Evolutionary conservation across 2,329 filamentous ascomycete species (phyloP), one percentile per base, ranked within the genome.

Genomic region (Emericellopsis atlantica): DNA sequence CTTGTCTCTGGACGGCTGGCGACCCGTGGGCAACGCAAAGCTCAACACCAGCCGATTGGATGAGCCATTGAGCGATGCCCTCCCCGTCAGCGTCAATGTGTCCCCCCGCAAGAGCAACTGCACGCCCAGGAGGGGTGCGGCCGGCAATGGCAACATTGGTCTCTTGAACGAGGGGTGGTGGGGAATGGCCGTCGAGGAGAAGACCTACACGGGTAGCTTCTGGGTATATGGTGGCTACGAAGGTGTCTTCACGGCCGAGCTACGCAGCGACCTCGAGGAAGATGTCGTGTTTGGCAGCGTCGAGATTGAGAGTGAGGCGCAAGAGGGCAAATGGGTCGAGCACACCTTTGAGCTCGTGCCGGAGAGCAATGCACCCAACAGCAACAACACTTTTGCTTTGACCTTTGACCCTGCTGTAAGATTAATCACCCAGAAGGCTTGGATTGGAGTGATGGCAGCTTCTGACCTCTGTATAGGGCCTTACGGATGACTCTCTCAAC

Each of bases 311-410:
- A 72, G 64, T 4, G 52, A 55, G 40, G 53, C 62, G 4, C 54
- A 52, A 1, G 50, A 61, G 3, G 51, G 59, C 18, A 57, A 69
- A 24, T 74, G 74, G 61, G 66, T 67, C 33, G 68, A 76, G 53
- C 65, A 77, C 42, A 60, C 64, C 40, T 70, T 64, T 38, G 56
- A 57, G 49, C 58, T 72, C 4, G 55, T 55, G 16, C 69, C 65
- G 4, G 52, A 45, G 29, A 60, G 52, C 53, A 63, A 67, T 49
- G 74, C 66, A 31, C 65, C 71, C 31, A 73, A 58, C 48, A 65
- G 57, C 44, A 76, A 77, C 48, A 78, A 78, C 49, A 71, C 67
- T 0, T 74, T 78, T 45, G 59, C 62, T 0, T 57, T 79, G 7
- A 69, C 67, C 1, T 78, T 75, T 46, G 66, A 76, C 40, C 54